Percentiles rank a stretch among this genome's conserved stretches.
phyloP scores from a whole-genome alignment of 352 stramenopile genomes.

The Hyaloperonospora brassicae region DNA sequence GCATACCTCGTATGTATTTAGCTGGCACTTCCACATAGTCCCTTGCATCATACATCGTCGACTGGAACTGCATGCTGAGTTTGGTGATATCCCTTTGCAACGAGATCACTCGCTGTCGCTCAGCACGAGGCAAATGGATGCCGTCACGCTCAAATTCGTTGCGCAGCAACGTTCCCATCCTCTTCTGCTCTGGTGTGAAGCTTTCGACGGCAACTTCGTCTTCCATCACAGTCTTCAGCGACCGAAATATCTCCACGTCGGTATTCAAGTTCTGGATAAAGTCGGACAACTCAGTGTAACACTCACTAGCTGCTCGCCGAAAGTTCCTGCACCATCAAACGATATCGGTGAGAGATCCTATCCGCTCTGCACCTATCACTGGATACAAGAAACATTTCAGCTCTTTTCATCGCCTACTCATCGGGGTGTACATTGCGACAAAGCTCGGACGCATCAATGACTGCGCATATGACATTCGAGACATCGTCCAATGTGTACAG shows the following conservation, averaged over 20 bases:
- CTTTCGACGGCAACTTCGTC: slow-evolving; percentile 40
- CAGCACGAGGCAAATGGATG: slow-evolving; percentile 82
- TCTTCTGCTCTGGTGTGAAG: slow-evolving; percentile 84
- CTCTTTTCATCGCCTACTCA: slow-evolving; percentile 33
- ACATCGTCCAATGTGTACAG: slow-evolving; percentile 89
- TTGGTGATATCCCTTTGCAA: slow-evolving; percentile 86
- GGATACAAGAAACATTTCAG: not conserved
- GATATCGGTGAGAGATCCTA: slow-evolving; percentile 1
- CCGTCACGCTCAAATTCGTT: slow-evolving; percentile 94
- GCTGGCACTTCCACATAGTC: slow-evolving; percentile 60
- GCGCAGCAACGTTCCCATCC: slow-evolving; percentile 84
- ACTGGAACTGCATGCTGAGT: slow-evolving; percentile 84
- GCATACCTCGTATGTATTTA: slow-evolving; percentile 45
- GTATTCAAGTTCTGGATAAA: slow-evolving; percentile 94
- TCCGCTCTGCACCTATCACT: not conserved
- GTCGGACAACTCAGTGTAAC: slow-evolving; percentile 87
- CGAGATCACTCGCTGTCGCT: slow-evolving; percentile 74
- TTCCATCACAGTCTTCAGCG: slow-evolving; percentile 65
- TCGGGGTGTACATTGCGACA: slow-evolving; percentile 90
- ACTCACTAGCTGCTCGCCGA: slow-evolving; percentile 72
- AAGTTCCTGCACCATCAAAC: slow-evolving; percentile 41
- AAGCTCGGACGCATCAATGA: slow-evolving; percentile 94
- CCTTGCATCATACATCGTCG: slow-evolving; percentile 64
- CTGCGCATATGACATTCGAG: slow-evolving; percentile 91
- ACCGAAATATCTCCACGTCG: slow-evolving; percentile 86